phyloP scores from a whole-genome alignment of 495 filamentous ascomycete genomes.

The Parmelia sp. region DNA sequence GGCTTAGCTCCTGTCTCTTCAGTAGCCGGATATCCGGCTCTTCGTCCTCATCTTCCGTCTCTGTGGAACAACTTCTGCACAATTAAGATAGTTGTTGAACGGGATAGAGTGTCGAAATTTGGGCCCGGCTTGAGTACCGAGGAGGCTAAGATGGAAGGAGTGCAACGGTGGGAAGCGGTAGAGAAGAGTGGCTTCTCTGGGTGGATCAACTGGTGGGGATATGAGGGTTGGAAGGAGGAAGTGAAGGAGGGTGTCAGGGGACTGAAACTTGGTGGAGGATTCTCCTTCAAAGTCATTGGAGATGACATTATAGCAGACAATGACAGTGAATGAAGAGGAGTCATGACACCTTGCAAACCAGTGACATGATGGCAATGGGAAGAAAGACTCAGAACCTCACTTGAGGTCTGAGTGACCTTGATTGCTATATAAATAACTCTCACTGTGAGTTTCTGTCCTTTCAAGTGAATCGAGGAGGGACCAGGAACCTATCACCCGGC shows the following conservation, averaged over 20 bases:
- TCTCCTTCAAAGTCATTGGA: slow-evolving; percentile 8
- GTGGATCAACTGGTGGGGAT: slow-evolving; percentile 43
- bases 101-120: slow-evolving; percentile 46
- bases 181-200: slow-evolving; percentile 37
- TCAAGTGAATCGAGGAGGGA: not conserved
- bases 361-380: not conserved
- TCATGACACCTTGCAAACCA: not conserved
- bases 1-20: slow-evolving; percentile 28
- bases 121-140: slow-evolving; percentile 46
- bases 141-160: slow-evolving; percentile 49
- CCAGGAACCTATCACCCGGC: not conserved
- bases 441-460: not conserved
- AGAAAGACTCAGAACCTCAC: not conserved
- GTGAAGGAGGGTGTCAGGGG: slow-evolving; percentile 16
- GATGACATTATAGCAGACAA: slow-evolving; percentile 4
- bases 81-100: slow-evolving; percentile 42
- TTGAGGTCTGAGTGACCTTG: not conserved
- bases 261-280: slow-evolving; percentile 15
- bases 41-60: slow-evolving; percentile 40
- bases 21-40: slow-evolving; percentile 31
- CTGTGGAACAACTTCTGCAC: slow-evolving; percentile 45
- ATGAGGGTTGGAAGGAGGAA: slow-evolving; percentile 37
- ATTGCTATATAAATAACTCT: not conserved
- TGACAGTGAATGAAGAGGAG: not conserved
- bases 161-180: slow-evolving; percentile 38